Evolutionary conservation across 2,329 filamentous ascomycete species (phyloP).

Genomic region (Fusarium floridanum): DNA sequence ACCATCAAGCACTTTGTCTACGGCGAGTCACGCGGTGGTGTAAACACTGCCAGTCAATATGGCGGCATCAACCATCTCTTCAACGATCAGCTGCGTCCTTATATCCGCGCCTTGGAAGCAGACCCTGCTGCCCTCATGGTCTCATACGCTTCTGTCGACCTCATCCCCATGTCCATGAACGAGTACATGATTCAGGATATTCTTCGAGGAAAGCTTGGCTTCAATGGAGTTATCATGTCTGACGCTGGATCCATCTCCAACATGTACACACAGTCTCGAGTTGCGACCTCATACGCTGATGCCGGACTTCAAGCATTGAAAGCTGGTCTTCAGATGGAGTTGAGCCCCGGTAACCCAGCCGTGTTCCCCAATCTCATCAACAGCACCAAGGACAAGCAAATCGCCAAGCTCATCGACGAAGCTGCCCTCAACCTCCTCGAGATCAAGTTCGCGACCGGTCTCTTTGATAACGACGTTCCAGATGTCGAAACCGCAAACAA

Average conservation of each 20-base stretch:
- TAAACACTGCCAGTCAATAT: slow-evolving; percentile 50
- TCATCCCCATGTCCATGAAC: slow-evolving; percentile 50
- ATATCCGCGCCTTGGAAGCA: slow-evolving; percentile 48
- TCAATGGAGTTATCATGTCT: slow-evolving; percentile 51
- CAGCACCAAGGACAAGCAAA: slow-evolving; percentile 33
- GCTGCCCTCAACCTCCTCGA: slow-evolving; percentile 44
- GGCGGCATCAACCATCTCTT: slow-evolving; percentile 52
- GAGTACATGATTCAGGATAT: slow-evolving; percentile 48
- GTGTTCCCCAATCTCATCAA: slow-evolving; percentile 42
- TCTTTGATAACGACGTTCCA: slow-evolving; percentile 45
- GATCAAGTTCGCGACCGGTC: slow-evolving; percentile 48
- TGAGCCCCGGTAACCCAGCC: slow-evolving; percentile 43
- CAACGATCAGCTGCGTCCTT: slow-evolving; percentile 49
- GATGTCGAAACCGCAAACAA: slow-evolving; percentile 29
- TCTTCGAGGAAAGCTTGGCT: slow-evolving; percentile 45
- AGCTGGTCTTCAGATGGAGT: slow-evolving; percentile 47
- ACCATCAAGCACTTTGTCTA: slow-evolving; percentile 55
- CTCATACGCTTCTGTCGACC: slow-evolving; percentile 50
- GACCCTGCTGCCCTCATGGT: slow-evolving; percentile 49
- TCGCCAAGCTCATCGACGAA: slow-evolving; percentile 43
- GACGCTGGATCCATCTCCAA: slow-evolving; percentile 48
- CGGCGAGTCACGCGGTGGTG: slow-evolving; percentile 49
- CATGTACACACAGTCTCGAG: slow-evolving; percentile 45
- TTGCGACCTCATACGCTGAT: slow-evolving; percentile 45
- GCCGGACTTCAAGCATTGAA: slow-evolving; percentile 45